Conservation (phyloP, 1,284 basidiomycete species). For the Hymenochaete sp. region DNA sequence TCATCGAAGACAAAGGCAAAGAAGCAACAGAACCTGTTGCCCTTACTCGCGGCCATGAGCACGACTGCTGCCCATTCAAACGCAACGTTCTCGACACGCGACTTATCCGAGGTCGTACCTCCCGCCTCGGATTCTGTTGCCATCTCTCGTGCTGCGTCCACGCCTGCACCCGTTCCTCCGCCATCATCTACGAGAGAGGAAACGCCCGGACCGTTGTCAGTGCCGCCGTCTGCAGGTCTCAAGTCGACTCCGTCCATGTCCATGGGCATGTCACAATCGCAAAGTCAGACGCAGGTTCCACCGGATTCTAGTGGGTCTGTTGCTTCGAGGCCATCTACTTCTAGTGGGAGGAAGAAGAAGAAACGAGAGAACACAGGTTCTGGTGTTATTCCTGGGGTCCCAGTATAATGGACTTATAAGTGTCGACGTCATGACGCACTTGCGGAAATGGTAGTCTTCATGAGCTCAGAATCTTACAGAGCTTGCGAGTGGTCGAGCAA, state of each 20-base stretch:
- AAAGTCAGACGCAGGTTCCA: conserved; percentile 25
- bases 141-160: conserved; percentile 40
- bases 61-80: conserved; percentile 63
- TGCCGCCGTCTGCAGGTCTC: too few species aligned
- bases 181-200: conserved; percentile 33
- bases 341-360: conserved; percentile 62
- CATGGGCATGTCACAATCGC: too few species aligned
- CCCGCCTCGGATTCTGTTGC: conserved; percentile 27
- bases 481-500: too few species aligned
- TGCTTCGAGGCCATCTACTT: conserved; percentile 34
- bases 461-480: too few species aligned
- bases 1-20: too few species aligned
- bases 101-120: conserved; percentile 26
- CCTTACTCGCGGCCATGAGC: conserved; percentile 66
- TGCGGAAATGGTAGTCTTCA: too few species aligned
- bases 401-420: too few species aligned
- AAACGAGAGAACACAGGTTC: conserved; percentile 59
- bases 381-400: too few species aligned
- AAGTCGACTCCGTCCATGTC: too few species aligned
- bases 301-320: conserved; percentile 11
- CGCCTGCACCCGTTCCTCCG: conserved; percentile 34
- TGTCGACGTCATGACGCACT: too few species aligned
- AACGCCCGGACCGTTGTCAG: neutral
- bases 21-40: conserved; percentile 55
- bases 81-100: conserved; percentile 33